A percentile compares a stretch with the other conserved stretches of the same genome.
Conservation (phyloP, 164 flowering plant species). For the Umbellularia californica region DNA sequence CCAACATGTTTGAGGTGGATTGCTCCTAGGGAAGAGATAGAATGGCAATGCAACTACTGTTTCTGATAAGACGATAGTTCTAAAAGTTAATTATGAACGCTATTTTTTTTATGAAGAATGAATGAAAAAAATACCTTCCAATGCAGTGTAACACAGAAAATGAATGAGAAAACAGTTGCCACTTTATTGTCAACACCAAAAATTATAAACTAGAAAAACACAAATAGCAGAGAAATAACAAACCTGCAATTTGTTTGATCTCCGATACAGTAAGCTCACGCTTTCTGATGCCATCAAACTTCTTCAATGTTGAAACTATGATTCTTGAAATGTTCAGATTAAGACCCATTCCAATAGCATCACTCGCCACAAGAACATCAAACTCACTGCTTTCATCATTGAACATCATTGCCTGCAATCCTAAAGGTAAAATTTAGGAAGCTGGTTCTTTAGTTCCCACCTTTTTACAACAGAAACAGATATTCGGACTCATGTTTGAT, state of each 20-base stretch:
- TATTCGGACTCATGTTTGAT: too few relatives aligned
- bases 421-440: slow-evolving; percentile 36
- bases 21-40: too few relatives aligned
- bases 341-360: slow-evolving; percentile 99
- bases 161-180: neutral
- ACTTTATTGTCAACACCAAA: neutral
- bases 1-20: too few relatives aligned
- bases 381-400: slow-evolving; percentile 84
- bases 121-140: neutral
- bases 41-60: too few relatives aligned
- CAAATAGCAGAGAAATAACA: neutral
- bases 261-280: slow-evolving; percentile 78
- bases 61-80: too few relatives aligned
- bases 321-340: slow-evolving; percentile 90
- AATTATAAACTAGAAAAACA: neutral
- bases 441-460: slow-evolving; percentile 7
- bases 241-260: slow-evolving; percentile 97
- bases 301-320: slow-evolving; percentile 72
- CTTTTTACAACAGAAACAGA: neutral
- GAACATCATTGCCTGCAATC: slow-evolving; percentile 91
- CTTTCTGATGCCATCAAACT: slow-evolving; percentile 70
- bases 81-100: too few relatives aligned
- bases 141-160: neutral
- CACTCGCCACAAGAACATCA: slow-evolving; percentile 98
- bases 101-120: too few relatives aligned